Conservation (phyloP, 2,329 filamentous ascomycete genomes). For the Nemania sp. region DNA sequence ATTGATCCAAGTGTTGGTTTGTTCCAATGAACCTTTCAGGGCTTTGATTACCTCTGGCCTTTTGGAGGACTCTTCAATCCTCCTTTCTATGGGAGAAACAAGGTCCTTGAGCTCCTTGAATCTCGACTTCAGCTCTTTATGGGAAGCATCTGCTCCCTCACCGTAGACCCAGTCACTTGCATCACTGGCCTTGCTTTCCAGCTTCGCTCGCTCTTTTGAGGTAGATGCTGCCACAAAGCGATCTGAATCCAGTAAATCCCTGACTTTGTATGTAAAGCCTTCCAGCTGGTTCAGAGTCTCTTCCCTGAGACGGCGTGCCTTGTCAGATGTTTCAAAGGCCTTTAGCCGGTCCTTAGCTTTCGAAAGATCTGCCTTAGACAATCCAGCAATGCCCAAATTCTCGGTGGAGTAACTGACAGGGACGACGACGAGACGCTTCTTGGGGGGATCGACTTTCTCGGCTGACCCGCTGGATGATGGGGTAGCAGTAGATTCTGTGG, state of each 20-base stretch:
- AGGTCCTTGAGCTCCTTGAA: constrained; percentile 78
- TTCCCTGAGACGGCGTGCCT: constrained; percentile 74
- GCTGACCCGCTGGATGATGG: constrained; percentile 53
- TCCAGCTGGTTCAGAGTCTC: constrained; percentile 94
- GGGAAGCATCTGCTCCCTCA: constrained; percentile 76
- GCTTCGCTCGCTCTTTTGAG: constrained; percentile 64
- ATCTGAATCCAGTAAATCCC: constrained; percentile 79
- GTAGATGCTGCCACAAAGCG: constrained; percentile 75
- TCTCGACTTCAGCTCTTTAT: constrained; percentile 74
- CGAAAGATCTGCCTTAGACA: constrained; percentile 54
- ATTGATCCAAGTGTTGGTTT: constrained; percentile 71
- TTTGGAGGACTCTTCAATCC: constrained; percentile 71
- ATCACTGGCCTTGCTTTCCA: constrained; percentile 70
- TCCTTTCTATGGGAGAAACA: constrained; percentile 74
- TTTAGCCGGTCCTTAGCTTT: constrained; percentile 71
- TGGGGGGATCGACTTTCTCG: constrained; percentile 58
- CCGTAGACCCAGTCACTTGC: constrained; percentile 90
- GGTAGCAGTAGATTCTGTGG: constrained; percentile 43
- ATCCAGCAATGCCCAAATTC: constrained; percentile 54
- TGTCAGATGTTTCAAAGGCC: constrained; percentile 86
- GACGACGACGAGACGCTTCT: constrained; percentile 62
- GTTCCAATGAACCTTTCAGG: constrained; percentile 72
- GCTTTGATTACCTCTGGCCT: constrained; percentile 71
- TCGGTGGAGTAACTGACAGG: constrained; percentile 55
- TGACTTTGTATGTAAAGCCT: constrained; percentile 84